Base-by-base conservation (phyloP, 768 basidiomycete genomes). In the Obba rivulosa region DNA sequence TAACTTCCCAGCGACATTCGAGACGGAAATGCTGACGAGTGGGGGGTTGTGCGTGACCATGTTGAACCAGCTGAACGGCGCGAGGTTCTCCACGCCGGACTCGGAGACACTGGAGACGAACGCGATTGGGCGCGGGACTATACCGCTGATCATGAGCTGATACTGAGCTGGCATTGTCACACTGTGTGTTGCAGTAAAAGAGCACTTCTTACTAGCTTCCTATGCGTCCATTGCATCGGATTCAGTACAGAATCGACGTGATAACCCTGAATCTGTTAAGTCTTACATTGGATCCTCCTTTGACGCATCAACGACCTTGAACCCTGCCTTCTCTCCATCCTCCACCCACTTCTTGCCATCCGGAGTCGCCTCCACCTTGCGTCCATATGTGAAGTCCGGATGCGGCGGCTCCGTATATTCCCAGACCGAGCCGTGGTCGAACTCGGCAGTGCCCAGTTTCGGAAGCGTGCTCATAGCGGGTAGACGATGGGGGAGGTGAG, bases 91-190 rank as follows among this genome's bases (percentile, higher is more conserved):
- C 2, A 55, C 54, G 7, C 72, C 73, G 14, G 60, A 47, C 14
- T 54, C 47, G 16, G 60, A 61, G 23, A 70, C 37, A 31, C 67
- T 62, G 3, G 71, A 72, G 13, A 73, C 65, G 56, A 75, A 74
- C 1, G 69, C 74, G 45, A 76, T 66, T 8, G 74, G 74, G 14
- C 74, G 62, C 0, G 74, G 74, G 1, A 66, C 60, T 41, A 73
- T 59, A 20, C 68, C 72, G 49, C 66, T 66, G 35, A 64, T 68
- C 62, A 73, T 53, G 35, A 70, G 49, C 18, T 56, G 48, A 50
- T 74, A 71, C 60, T 63, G 43, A 14, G 25, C 16, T n/a, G 7
- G 14, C 28, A 31, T 46, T n/a, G 10, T 2, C 22, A 4, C 36
- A 23, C 5, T 34, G 8, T 21, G 23, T 8, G 13, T 18, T 16